phyloP scores from a whole-genome alignment of 1,284 basidiomycete species.

The Irpex lacteus region DNA sequence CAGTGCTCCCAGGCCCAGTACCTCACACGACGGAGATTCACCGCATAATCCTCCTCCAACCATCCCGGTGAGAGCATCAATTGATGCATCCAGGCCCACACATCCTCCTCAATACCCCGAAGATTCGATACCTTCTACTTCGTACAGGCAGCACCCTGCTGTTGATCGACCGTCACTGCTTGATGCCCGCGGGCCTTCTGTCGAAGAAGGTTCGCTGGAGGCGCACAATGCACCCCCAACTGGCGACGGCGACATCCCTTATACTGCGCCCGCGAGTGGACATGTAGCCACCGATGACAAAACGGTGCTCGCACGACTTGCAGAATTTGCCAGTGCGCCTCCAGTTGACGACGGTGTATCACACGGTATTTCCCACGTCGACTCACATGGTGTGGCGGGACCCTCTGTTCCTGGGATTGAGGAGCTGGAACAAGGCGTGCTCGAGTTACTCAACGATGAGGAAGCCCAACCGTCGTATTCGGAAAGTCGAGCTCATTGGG shows the following conservation, averaged over 20 bases:
- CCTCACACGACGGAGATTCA: conserved; percentile 6
- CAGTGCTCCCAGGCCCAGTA: background rate
- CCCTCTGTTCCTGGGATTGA: conserved; percentile 28
- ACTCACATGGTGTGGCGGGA: conserved; percentile 16
- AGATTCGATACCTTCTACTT: background rate
- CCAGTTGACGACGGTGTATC: conserved; percentile 14
- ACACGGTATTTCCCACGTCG: conserved; percentile 10
- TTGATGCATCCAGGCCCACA: background rate
- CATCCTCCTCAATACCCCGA: conserved; percentile 13
- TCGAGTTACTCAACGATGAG: background rate
- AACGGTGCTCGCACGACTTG: conserved; percentile 54
- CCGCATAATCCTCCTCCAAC: background rate
- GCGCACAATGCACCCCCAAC: conserved; percentile 4
- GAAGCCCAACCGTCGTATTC: background rate
- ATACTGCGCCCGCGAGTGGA: conserved; percentile 28
- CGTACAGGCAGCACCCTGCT: background rate
- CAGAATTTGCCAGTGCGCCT: conserved; percentile 55
- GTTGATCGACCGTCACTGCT: background rate
- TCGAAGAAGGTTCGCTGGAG: background rate
- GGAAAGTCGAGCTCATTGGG: background rate
- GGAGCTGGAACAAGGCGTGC: conserved; percentile 15
- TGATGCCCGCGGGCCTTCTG: background rate
- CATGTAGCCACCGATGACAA: conserved; percentile 80
- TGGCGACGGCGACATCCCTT: conserved; percentile 10
- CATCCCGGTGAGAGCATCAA: background rate